A percentile compares a stretch with the other conserved stretches of the same genome.
Evolutionary conservation across 108 stramenopile genomes (phyloP).

Genomic region (Pseudonitzschia pungens): DNA sequence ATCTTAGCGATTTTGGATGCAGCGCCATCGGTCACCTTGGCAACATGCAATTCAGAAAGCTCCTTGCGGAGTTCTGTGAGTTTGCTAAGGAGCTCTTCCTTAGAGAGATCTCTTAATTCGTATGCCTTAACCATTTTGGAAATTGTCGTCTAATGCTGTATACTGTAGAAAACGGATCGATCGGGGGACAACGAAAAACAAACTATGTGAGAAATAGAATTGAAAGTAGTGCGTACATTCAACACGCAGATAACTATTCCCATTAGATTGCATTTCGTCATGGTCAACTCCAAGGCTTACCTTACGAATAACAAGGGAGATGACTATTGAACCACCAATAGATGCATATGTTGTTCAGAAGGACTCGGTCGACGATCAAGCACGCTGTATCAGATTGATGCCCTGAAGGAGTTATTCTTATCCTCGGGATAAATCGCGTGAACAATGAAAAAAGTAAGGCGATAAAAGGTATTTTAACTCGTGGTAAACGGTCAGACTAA

Average conservation of each 20-base stretch:
- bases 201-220: no score
- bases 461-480: slow-evolving; percentile 8
- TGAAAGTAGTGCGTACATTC: no score
- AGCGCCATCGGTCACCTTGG: slow-evolving; percentile 97
- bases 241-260: neutral
- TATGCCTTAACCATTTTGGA: slow-evolving; percentile 90
- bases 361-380: neutral
- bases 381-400: neutral
- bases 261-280: neutral
- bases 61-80: slow-evolving; percentile 94
- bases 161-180: neutral
- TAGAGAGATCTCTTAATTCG: slow-evolving; percentile 88
- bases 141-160: neutral
- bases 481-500: slow-evolving; percentile 9
- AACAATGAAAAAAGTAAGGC: slow-evolving; percentile 14
- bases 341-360: neutral
- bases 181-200: no score
- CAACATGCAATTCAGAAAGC: slow-evolving; percentile 91
- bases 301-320: slow-evolving; percentile 4
- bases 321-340: slow-evolving; percentile 5
- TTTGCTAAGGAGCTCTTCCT: slow-evolving; percentile 95
- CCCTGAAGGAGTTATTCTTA: neutral
- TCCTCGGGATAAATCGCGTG: slow-evolving; percentile 1
- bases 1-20: slow-evolving; percentile 99
- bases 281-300: slow-evolving; percentile 1